phyloP scores from a whole-genome alignment of 2,329 filamentous ascomycete species.

The Gremmenia infestans region DNA sequence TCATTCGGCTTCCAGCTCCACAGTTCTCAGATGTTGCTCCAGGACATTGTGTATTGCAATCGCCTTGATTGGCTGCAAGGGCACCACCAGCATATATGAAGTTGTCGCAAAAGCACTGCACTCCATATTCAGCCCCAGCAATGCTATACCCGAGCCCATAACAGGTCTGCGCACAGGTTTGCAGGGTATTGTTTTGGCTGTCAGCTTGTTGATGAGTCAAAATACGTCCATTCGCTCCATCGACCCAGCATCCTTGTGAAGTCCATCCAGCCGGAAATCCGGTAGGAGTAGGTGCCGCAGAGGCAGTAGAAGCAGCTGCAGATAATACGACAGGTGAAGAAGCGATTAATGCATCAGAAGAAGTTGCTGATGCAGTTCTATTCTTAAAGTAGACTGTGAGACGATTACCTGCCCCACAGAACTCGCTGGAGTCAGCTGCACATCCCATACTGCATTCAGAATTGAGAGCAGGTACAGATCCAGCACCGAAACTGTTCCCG shows the following conservation, averaged over 20 bases:
- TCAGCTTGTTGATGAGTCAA: conserved; percentile 20
- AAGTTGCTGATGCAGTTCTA: conserved; percentile 4
- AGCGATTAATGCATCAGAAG: neutral
- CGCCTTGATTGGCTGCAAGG: conserved; percentile 30
- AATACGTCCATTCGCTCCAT: conserved; percentile 22
- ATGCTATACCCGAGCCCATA: conserved; percentile 24
- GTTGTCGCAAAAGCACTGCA: conserved; percentile 29
- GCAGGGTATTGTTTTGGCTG: conserved; percentile 14
- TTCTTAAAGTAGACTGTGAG: conserved; percentile 19
- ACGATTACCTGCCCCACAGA: conserved; percentile 30
- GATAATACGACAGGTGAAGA: conserved; percentile 1
- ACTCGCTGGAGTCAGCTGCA: conserved; percentile 29
- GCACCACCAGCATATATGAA: conserved; percentile 24
- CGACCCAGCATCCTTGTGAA: conserved; percentile 25
- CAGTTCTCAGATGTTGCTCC: conserved; percentile 29
- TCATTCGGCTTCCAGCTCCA: conserved; percentile 28
- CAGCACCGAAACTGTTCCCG: conserved; percentile 20
- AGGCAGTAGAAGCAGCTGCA: conserved; percentile 6
- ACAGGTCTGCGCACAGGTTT: conserved; percentile 32
- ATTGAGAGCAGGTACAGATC: conserved; percentile 14
- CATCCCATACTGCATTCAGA: conserved; percentile 26
- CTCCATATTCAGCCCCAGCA: conserved; percentile 33
- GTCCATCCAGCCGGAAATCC: conserved; percentile 24
- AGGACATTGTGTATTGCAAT: conserved; percentile 27
- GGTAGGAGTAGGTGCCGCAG: conserved; percentile 10